Base-by-base conservation (phyloP, 2,329 filamentous ascomycete species). In the Epichloe elymi region DNA sequence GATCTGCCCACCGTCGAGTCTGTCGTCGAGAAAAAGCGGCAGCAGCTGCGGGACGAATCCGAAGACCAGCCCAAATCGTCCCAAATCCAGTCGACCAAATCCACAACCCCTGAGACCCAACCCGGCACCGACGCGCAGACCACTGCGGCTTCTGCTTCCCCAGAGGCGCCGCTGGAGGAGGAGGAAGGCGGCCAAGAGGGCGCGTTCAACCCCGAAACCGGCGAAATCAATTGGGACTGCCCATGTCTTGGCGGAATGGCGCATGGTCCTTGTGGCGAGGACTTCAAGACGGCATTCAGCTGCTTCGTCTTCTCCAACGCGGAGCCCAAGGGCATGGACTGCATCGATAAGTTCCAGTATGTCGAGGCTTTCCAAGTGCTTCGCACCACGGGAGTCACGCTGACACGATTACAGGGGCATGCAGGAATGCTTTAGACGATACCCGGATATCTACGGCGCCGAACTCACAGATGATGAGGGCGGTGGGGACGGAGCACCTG, bases 161-260 rank as follows among this genome's bases (percentile, higher is more conserved):
- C 74, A 6, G 72, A 71, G 52, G 74, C 68, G 0, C 71, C 93
- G 7, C 26, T 10, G 1, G 26, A 26, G 23, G 5, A 6, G 23
- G 23, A 26, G 54, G 89, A 96, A 67, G 89, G 88, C 5, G 79
- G 73, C 55, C 83, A 91, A 65, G 83, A 97, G 69, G 93, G 88
- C 51, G 93, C 93, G 1, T 98, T 97, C 74, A 95, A 98, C 69
- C 89, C 90, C 3, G 93, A 97, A 73, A 98, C 93, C 10, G 93
- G 93, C 59, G 93, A 98, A 77, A 98, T 98, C 71, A 98, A 98
- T 76, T 98, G 93, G 93, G 93, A 97, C 67, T 98, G 93, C 69
- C 93, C 93, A 15, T 98, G 93, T 67, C 74, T 98, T 36, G 93
- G 93, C 46, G 93, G 93, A 49, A 98, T 98, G 93, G 93, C 93